Evolutionary conservation across 768 basidiomycete genomes (phyloP), one percentile per base, ranked within the genome.

Genomic region (Termitomyces sp.): DNA sequence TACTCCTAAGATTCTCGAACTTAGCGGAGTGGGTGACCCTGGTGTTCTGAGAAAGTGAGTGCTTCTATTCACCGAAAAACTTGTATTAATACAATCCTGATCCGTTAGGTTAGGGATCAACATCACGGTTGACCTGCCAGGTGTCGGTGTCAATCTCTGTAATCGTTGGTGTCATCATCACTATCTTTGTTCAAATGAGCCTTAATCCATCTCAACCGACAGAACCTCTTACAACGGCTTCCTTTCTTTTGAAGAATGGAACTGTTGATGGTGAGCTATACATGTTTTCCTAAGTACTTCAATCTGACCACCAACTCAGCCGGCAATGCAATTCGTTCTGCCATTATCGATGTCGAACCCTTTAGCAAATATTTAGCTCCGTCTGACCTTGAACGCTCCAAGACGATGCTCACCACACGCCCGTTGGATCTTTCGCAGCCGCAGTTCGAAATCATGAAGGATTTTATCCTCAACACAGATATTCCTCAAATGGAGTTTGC

Each of bases 401-500:
- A 15, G 3, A 42, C 29, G 11, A 39, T 58, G 44, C 25, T 58
- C 5, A 51, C 57, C 3, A 27, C 25, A 2, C 35, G 18, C 15
- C 57, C 57, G 7, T 18, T 18, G 1, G 27, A 49, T 6, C 45
- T 58, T 20, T 32, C 57, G 20, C 18, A 18, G 11, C 43, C 29
- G 13, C 57, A 55, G 36, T 58, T 58, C 18, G 27, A 53, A 10
- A 25, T 55, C 12, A 58, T 58, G 57, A 55, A 54, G 38, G 23
- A 35, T 0, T 40, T 58, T 15, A 55, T 58, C 12, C 20, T 25
- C 5, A 45, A 46, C n/a, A 52, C 49, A 11, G 53, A 52, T 27
- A 42, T 58, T 35, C 57, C 57, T 7, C 57, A 58, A 31, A 47
- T 52, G 33, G 57, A 58, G 40, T 59, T 59, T 25, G 52, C 58